These are phyloP conservation scores for Fraxinus angustifolia DNA, from an alignment of 305 asterid genomes.

Conservation along the genomic window DNA sequence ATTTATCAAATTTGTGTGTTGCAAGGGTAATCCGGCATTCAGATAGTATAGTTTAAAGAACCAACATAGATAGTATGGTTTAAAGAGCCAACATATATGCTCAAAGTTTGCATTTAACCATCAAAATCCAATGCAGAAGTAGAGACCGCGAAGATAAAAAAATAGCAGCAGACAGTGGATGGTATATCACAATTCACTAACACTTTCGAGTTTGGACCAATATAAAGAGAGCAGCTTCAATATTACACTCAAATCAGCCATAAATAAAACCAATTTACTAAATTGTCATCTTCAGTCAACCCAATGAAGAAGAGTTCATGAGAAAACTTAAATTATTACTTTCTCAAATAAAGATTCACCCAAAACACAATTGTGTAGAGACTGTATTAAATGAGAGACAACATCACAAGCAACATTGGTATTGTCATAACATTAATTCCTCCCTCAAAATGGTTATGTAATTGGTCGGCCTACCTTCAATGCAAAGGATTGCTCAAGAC, in stretches of 20 bases:
- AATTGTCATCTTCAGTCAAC: neutral
- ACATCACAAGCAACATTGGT: constrained; percentile 39
- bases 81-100: neutral
- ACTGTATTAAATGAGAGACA: constrained; percentile 24
- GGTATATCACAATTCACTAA: neutral
- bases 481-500: constrained; percentile 36
- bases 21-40: neutral
- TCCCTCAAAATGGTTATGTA: constrained; percentile 34
- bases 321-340: constrained; percentile 18
- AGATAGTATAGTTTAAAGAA: neutral
- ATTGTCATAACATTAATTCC: constrained; percentile 33
- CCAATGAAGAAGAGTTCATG: constrained; percentile 2
- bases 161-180: neutral
- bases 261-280: constrained; percentile 7
- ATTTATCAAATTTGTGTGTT: neutral
- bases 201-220: neutral
- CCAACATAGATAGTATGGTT: no score
- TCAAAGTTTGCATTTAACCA: neutral
- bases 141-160: neutral
- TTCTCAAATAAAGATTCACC: constrained; percentile 24
- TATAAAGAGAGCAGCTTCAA: neutral
- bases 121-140: neutral
- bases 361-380: constrained; percentile 27
- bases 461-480: constrained; percentile 24
- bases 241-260: constrained; percentile 12